Base-by-base conservation (phyloP, 768 basidiomycete species). In the Termitomyces sp. region DNA sequence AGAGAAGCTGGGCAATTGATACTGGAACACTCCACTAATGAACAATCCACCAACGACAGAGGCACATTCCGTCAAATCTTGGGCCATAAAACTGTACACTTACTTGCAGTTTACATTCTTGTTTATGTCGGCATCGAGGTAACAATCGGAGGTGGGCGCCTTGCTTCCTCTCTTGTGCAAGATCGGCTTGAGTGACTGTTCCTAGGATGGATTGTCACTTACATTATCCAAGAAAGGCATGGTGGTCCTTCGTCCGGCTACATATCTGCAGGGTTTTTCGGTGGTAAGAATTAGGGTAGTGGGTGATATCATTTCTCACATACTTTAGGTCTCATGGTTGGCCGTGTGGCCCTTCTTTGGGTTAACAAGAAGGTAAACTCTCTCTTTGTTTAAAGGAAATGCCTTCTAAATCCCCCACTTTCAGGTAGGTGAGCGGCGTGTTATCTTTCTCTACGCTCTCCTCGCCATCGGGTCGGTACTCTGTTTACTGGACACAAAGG, bases 121-220 rank as follows among this genome's bases (percentile, higher is more conserved):
- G 77, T 87, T 0, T 88, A 88, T 62, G 85, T 88, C 22, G 87
- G 87, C 7, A 79, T 85, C 4, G 87, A 88, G 63, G 85, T 88
- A 0, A 82, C 79, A 0, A 76, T 82, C 52, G 80, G 80, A 58
- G 80, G 80, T 77, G 40, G n/a, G 28, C 12, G 24, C 6, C 26
- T 33, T 6, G 1, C 6, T 12, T n/a, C 18, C 10, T 28, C 9
- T 26, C 18, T 16, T 26, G 12, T 40, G 16, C 2, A 13, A 28
- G 10, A 28, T 38, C 12, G 20, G 12, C 26, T n/a, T 18, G 28
- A n/a, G 51, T 18, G 18, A n/a, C 5, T 12, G 18, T 40, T 2
- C 35, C 26, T 10, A 83, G 86, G 86, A 1, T 90, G 88, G 88
- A 87, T 86, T 42, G 86, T 87, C 8, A 86, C 87, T 0, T 89